Evolutionary conservation across 257 asterid genomes (phyloP), one percentile per base, ranked within the genome.

Genomic region (Nicotiana attenuata): DNA sequence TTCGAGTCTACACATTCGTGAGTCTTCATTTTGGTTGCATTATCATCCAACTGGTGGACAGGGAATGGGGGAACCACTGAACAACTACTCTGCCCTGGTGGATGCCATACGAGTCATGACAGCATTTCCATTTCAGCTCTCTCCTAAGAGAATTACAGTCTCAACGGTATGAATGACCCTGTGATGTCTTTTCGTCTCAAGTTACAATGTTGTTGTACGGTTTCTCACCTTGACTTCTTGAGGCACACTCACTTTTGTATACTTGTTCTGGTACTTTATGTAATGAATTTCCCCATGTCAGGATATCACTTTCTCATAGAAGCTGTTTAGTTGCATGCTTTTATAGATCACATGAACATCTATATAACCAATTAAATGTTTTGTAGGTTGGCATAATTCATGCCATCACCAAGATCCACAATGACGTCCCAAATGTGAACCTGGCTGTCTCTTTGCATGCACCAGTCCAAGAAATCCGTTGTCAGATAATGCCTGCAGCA

Each of bases 401-500:
- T 86, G 97, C 96, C 68, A 96, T 96, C 64, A 84, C 78, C 82
- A 96, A 94, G 90, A 92, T 96, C 85, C 97, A 96, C 28, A 82
- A 56, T 64, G 99, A 96, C 84, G 0, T 96, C 56, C 99, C 99
- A 28, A 92, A 87, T 87, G 24, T 91, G 82, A 96, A 96, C 86
- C 88, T 96, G 80, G 99, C 99, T 5, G 98, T 96, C 66, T 96
- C 99, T 19, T 90, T 96, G 76, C 99, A 96, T 77, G 98, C 99
- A 76, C 99, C 99, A 10, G 91, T 91, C 65, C 99, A 96, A 88
- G 97, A 92, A 5, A 91, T 96, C 75, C 99, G 99, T 33, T 96
- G 99, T 85, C 97, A 89, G 88, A 96, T 96, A 87, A 96, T 94
- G 99, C 99, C 99, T 64, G 98, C 99, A 24, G 99, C 99, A 52